A percentile compares a stretch with the other conserved stretches of the same genome.
phyloP scores from a whole-genome alignment of 2,329 filamentous ascomycete genomes.

The Xylariaceae sp. region DNA sequence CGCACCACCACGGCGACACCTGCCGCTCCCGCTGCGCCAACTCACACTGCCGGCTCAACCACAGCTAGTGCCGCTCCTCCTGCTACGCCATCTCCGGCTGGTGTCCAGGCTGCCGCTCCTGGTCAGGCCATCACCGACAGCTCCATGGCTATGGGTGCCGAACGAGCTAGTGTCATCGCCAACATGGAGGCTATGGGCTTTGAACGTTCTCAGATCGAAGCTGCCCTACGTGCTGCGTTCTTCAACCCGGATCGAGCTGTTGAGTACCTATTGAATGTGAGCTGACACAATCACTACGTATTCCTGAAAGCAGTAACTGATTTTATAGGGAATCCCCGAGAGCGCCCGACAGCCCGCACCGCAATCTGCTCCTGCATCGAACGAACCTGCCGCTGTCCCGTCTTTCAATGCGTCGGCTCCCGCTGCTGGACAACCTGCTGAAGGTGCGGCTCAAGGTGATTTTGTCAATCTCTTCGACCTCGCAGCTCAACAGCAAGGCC shows the following conservation, averaged over 20 bases:
- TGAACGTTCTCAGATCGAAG: constrained; percentile 83
- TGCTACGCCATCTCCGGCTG: constrained; percentile 62
- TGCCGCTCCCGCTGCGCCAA: constrained; percentile 57
- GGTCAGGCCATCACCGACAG: constrained; percentile 69
- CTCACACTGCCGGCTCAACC: constrained; percentile 47
- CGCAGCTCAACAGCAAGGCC: constrained; percentile 74
- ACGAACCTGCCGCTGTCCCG: constrained; percentile 49
- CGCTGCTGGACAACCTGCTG: constrained; percentile 48
- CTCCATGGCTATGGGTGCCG: constrained; percentile 83
- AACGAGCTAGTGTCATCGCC: constrained; percentile 80
- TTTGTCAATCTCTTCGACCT: constrained; percentile 92
- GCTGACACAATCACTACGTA: constrained; percentile 42
- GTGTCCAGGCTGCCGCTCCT: constrained; percentile 49
- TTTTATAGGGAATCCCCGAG: constrained; percentile 83
- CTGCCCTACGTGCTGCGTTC: constrained; percentile 94
- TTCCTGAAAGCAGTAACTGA: constrained; percentile 1
- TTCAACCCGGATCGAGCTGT: constrained; percentile 97
- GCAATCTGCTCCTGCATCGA: constrained; percentile 44
- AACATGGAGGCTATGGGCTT: constrained; percentile 99
- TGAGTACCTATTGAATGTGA: constrained; percentile 88
- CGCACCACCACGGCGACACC: constrained; percentile 58
- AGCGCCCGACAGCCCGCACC: constrained; percentile 76
- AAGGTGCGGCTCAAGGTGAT: constrained; percentile 53
- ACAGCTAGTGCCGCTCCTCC: constrained; percentile 55
- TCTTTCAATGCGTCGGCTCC: too few species aligned